Percentiles rank a stretch among this genome's conserved stretches.
These are phyloP conservation scores for Solanum pinnatisectum DNA, from an alignment of 257 asterid genomes.

Conservation along the genomic window DNA sequence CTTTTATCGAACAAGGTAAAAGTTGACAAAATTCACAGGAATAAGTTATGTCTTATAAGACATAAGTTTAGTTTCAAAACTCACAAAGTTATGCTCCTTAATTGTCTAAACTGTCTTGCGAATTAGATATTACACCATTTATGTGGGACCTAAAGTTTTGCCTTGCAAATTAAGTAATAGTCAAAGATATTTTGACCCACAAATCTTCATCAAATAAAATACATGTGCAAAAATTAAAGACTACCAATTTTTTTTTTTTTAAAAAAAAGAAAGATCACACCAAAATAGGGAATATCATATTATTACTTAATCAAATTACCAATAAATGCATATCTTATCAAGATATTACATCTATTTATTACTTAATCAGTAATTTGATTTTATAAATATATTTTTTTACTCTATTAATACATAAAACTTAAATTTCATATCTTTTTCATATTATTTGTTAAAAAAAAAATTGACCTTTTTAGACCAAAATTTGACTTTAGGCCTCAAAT, in stretches of 20 bases:
- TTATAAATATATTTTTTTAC: neutral
- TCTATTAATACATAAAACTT: neutral
- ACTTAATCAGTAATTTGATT: neutral
- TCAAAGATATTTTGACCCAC: neutral
- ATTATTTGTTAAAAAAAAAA: no score
- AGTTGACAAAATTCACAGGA: no score
- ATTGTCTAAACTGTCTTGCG: neutral
- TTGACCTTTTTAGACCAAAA: no score
- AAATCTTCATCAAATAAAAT: neutral
- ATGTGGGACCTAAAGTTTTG: neutral
- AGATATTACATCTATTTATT: neutral
- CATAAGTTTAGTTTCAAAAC: no score
- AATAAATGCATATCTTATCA: neutral
- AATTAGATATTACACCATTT: neutral
- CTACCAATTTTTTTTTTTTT: neutral
- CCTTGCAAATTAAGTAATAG: neutral
- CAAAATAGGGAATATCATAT: neutral
- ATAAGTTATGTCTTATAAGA: no score
- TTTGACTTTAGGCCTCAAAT: neutral
- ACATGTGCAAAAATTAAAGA: neutral
- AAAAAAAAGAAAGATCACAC: neutral
- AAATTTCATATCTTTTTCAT: neutral
- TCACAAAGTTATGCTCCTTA: no score
- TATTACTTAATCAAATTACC: neutral
- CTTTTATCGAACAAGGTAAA: neutral